Percentiles rank a stretch among this genome's conserved stretches.
These are phyloP conservation scores for Termitomyces sp. DNA, from an alignment of 768 basidiomycete genomes.

Conservation along the genomic window DNA sequence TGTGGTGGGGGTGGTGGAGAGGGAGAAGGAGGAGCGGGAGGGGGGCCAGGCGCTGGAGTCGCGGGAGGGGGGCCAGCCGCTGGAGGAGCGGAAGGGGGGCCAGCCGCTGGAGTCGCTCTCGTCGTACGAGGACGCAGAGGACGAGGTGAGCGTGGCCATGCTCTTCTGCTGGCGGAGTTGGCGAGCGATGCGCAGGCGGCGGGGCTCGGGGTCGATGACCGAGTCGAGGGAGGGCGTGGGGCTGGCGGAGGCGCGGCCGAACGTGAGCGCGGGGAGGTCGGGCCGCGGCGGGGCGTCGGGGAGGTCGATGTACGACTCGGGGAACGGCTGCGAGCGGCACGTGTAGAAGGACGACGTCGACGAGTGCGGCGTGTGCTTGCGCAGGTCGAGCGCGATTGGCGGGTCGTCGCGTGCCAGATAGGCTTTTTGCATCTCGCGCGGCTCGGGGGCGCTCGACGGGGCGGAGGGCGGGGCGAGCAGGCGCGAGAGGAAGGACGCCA, in stretches of 20 bases:
- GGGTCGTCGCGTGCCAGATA: slow-evolving; percentile 8
- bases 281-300: neutral
- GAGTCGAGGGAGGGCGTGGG: neutral
- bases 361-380: neutral
- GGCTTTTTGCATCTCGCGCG: slow-evolving; percentile 6
- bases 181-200: neutral
- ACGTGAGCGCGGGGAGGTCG: neutral
- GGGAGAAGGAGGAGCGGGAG: neutral
- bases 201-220: neutral
- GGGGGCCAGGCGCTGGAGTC: no score
- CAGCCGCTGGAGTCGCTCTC: no score
- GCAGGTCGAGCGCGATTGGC: neutral
- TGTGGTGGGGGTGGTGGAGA: neutral
- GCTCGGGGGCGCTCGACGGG: neutral
- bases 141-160: neutral
- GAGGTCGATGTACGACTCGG: neutral
- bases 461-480: neutral
- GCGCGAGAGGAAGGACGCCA: slow-evolving; percentile 7
- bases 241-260: neutral
- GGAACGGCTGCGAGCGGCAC: neutral
- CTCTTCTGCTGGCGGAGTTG: neutral
- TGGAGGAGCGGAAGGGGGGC: no score
- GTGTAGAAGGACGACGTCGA: no score
- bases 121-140: neutral
- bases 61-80: no score